These are phyloP conservation scores for Akanthomyces lecanii DNA, from an alignment of 2,329 filamentous ascomycete species.

Conservation along the genomic window DNA sequence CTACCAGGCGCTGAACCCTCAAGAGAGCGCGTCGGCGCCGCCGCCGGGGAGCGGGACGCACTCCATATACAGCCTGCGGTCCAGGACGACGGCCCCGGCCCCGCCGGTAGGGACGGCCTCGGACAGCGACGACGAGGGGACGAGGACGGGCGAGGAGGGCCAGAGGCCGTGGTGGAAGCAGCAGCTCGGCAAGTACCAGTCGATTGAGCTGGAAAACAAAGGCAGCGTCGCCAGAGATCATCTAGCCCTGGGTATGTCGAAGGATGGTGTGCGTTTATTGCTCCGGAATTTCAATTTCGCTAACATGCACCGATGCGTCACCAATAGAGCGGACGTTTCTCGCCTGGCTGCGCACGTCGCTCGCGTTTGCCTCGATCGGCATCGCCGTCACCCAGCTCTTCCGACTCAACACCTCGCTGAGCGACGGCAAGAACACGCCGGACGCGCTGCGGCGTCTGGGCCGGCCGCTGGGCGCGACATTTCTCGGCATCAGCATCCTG, in stretches of 20 bases:
- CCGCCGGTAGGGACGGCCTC: slow-evolving; percentile 17
- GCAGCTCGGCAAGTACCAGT: slow-evolving; percentile 46
- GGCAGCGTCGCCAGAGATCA: slow-evolving; percentile 80
- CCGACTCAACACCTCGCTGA: slow-evolving; percentile 67
- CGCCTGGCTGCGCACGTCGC: slow-evolving; percentile 77
- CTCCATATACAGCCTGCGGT: slow-evolving; percentile 20
- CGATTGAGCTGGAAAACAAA: slow-evolving; percentile 79
- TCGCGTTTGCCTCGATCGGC: slow-evolving; percentile 77
- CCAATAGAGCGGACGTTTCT: slow-evolving; percentile 72
- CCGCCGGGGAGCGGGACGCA: slow-evolving; percentile 2
- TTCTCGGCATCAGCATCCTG: slow-evolving; percentile 70
- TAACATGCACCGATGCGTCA: neutral
- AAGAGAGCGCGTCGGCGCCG: neutral
- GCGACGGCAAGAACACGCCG: slow-evolving; percentile 30
- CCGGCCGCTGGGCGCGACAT: slow-evolving; percentile 71
- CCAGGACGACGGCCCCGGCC: slow-evolving; percentile 18
- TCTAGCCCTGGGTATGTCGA: slow-evolving; percentile 63
- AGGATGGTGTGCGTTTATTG: neutral
- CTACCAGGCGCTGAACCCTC: slow-evolving; percentile 37
- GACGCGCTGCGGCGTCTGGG: slow-evolving; percentile 58
- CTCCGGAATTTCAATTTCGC: neutral
- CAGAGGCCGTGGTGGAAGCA: slow-evolving; percentile 47
- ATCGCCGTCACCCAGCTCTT: slow-evolving; percentile 83
- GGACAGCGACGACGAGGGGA: slow-evolving; percentile 23
- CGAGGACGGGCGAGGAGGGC: slow-evolving; percentile 17